Evolutionary conservation across 176 grass and related monocot species (phyloP).

Genomic region (Avena insularis): DNA sequence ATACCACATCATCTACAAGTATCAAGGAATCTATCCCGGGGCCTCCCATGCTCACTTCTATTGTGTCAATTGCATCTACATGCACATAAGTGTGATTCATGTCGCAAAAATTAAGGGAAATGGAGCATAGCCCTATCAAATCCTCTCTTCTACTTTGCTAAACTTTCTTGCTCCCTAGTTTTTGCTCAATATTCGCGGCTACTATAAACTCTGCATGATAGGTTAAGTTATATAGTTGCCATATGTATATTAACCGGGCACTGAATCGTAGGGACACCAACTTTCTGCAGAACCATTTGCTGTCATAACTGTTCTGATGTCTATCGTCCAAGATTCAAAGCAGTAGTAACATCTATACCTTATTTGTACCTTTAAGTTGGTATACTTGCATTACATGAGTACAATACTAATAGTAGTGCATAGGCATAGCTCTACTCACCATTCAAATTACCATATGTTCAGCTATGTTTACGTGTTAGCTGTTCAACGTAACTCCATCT

Average conservation of each 20-base stretch:
- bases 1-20: no score
- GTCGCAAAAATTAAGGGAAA: neutral
- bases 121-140: neutral
- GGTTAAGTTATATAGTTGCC: neutral
- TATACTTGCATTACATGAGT: neutral
- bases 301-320: neutral
- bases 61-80: neutral
- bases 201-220: neutral
- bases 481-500: neutral
- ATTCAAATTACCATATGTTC: neutral
- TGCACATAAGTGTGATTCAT: neutral
- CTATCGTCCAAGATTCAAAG: neutral
- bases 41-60: neutral
- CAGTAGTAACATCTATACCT: neutral
- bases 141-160: neutral
- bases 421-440: no score
- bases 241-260: neutral
- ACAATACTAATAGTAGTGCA: neutral
- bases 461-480: neutral
- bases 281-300: neutral
- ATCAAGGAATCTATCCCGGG: neutral
- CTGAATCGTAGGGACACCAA: neutral
- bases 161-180: neutral
- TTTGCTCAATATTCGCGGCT: neutral
- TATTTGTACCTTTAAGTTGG: neutral